These are phyloP conservation scores for Obba rivulosa DNA, from an alignment of 768 basidiomycete genomes.

Conservation along the genomic window DNA sequence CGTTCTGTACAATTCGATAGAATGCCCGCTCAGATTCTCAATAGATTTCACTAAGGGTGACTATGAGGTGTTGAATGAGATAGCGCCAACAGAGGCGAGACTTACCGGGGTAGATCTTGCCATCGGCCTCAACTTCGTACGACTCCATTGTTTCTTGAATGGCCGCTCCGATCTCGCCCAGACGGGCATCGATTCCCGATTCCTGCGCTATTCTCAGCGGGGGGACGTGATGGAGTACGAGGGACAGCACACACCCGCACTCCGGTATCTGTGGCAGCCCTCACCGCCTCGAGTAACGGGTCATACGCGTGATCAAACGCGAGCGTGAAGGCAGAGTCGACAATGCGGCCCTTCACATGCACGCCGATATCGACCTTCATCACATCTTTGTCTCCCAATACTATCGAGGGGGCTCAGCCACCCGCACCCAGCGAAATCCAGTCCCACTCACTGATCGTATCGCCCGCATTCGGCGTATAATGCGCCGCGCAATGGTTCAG, in stretches of 20 bases:
- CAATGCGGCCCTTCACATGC: conserved; percentile 92
- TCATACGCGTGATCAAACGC: conserved; percentile 88
- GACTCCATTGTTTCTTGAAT: conserved; percentile 99
- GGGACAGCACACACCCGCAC: conserved; percentile 50
- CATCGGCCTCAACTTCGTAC: conserved; percentile 91
- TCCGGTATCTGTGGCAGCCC: conserved; percentile 91
- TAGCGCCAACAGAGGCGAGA: background rate
- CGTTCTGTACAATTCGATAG: conserved; percentile 84
- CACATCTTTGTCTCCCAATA: conserved; percentile 78
- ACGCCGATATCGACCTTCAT: conserved; percentile 98
- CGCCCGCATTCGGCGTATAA: conserved; percentile 92
- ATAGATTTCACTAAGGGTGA: conserved; percentile 77
- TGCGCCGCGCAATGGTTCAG: conserved; percentile 95
- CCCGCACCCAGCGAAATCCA: conserved; percentile 3
- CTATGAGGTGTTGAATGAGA: background rate
- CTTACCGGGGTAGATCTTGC: conserved; percentile 76
- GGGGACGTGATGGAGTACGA: background rate
- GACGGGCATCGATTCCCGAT: conserved; percentile 91
- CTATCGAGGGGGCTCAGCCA: conserved; percentile 33
- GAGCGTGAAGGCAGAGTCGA: conserved; percentile 95
- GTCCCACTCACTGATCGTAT: conserved; percentile 60
- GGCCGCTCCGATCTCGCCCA: conserved; percentile 85
- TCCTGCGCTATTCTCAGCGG: conserved; percentile 44
- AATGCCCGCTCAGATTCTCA: conserved; percentile 90
- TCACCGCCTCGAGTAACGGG: conserved; percentile 83